These are phyloP conservation scores for Yarrowia divulgata DNA, from an alignment of 805 yeast genomes.

Conservation along the genomic window DNA sequence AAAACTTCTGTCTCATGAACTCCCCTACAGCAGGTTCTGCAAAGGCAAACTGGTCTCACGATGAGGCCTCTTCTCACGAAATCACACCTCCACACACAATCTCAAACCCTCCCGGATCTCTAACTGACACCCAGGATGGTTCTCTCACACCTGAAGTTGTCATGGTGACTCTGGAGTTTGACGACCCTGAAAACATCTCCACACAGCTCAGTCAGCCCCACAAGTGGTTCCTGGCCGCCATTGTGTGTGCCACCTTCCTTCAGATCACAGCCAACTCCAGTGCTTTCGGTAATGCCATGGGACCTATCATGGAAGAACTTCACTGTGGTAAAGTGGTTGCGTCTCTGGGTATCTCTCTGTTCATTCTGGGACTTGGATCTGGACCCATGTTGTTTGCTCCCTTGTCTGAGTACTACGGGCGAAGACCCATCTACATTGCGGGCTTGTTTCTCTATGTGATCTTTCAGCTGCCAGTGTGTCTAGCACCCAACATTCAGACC, in stretches of 20 bases:
- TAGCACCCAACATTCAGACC: conserved; percentile 47
- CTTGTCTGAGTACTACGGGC: conserved; percentile 71
- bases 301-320: conserved; percentile 52
- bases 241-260: conserved; percentile 11
- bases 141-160: not conserved
- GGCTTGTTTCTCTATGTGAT: conserved; percentile 56
- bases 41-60: too few relatives aligned
- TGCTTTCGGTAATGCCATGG: conserved; percentile 3
- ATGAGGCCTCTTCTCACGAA: not conserved
- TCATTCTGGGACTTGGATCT: conserved; percentile 67
- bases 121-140: not conserved
- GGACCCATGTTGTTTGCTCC: conserved; percentile 74
- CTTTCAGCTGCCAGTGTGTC: conserved; percentile 62
- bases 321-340: conserved; percentile 56
- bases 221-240: conserved; percentile 28
- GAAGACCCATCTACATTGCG: conserved; percentile 66
- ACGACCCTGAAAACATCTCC: conserved; percentile 20
- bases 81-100: not conserved
- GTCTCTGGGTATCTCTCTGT: conserved; percentile 59
- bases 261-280: conserved; percentile 25
- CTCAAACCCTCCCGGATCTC: not conserved
- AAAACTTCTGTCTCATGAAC: too few relatives aligned
- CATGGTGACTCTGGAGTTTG: conserved; percentile 20
- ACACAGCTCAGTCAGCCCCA: conserved; percentile 19
- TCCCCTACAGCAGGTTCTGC: not conserved